phyloP scores from a whole-genome alignment of 768 basidiomycete species.

The Calocera viscosa region DNA sequence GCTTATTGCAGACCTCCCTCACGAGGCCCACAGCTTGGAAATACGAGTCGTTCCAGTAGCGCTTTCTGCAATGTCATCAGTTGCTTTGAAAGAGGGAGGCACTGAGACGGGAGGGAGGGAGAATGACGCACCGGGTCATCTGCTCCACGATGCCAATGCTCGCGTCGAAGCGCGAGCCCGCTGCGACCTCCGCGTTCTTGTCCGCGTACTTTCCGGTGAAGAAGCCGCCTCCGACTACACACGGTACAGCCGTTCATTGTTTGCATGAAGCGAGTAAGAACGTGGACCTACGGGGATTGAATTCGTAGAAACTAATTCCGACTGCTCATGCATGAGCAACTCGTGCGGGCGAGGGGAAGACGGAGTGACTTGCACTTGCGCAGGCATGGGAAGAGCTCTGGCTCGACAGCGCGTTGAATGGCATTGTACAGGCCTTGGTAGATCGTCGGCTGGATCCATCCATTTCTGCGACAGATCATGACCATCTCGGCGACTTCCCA shows the following conservation, averaged over 20 bases:
- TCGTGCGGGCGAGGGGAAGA: not conserved
- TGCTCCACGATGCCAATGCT: slow-evolving; percentile 35
- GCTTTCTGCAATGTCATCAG: slow-evolving; percentile 18
- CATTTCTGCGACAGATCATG: too few relatives aligned
- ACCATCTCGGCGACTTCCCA: too few relatives aligned
- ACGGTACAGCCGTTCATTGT: not conserved
- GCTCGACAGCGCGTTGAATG: slow-evolving; percentile 32
- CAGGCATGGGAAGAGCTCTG: slow-evolving; percentile 35
- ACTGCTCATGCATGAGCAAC: slow-evolving; percentile 5
- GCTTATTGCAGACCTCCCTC: slow-evolving; percentile 30
- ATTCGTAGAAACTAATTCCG: slow-evolving; percentile 33
- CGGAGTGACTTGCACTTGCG: slow-evolving; percentile 26
- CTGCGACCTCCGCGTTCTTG: slow-evolving; percentile 26
- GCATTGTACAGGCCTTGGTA: slow-evolving; percentile 41
- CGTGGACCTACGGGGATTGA: slow-evolving; percentile 31
- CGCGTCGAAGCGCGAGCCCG: slow-evolving; percentile 48
- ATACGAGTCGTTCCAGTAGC: slow-evolving; percentile 46
- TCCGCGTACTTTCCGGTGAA: slow-evolving; percentile 32
- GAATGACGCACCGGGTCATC: slow-evolving; percentile 26
- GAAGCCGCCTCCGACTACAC: slow-evolving; percentile 30
- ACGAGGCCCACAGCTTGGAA: slow-evolving; percentile 40
- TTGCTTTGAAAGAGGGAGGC: not conserved
- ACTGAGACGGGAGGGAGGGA: not conserved
- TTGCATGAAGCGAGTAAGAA: not conserved
- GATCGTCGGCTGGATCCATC: slow-evolving; percentile 38